Percentiles rank a stretch among this genome's conserved stretches.
Conservation (phyloP, 805 yeast species). For the Hanseniaspora hatyaiensis region DNA sequence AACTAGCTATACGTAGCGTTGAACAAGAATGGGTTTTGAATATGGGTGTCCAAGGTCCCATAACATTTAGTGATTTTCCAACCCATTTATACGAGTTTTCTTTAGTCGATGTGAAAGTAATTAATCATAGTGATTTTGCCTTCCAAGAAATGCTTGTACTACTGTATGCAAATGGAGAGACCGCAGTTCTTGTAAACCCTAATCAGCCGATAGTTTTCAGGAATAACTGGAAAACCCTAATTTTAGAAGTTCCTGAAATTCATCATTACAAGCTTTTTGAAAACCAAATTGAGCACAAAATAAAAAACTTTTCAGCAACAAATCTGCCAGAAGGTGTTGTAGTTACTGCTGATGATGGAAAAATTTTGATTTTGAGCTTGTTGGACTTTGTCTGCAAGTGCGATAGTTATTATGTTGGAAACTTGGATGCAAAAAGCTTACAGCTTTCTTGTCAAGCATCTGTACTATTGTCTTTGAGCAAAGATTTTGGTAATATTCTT, state of each 20-base stretch:
- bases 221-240: neutral
- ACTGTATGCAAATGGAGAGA: conserved; percentile 4
- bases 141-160: conserved; percentile 3
- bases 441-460: neutral
- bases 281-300: neutral
- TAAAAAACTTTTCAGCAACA: neutral
- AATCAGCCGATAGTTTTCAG: neutral
- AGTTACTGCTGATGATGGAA: neutral
- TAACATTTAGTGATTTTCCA: conserved; percentile 11
- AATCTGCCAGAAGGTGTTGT: neutral
- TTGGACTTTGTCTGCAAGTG: neutral
- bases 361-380: neutral
- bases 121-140: neutral
- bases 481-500: neutral
- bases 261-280: neutral
- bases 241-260: neutral
- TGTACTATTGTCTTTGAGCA: neutral
- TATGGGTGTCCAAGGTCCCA: conserved; percentile 15
- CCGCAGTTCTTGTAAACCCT: neutral
- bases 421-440: no score
- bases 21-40: conserved; percentile 1
- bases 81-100: neutral
- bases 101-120: conserved; percentile 4
- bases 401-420: neutral
- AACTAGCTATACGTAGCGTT: neutral